A percentile compares a stretch with the other conserved stretches of the same genome.
Evolutionary conservation across 495 filamentous ascomycete genomes (phyloP).

Genomic region (Rostrohypoxylon terebratum): DNA sequence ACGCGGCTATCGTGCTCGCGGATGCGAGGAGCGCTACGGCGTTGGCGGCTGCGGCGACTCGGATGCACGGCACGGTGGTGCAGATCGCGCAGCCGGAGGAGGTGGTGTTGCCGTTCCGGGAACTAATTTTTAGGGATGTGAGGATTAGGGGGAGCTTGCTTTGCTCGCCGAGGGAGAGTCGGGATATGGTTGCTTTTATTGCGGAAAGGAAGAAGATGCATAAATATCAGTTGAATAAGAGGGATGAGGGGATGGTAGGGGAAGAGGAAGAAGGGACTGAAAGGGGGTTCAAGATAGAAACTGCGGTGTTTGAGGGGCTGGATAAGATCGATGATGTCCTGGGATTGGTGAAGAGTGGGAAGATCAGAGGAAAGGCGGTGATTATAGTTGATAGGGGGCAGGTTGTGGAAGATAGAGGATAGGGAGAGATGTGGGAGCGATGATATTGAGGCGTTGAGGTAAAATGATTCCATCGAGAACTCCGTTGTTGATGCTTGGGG

Average conservation of each 20-base stretch:
- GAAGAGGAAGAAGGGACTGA: neutral
- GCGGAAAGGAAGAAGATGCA: slow-evolving; percentile 51
- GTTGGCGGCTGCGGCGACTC: slow-evolving; percentile 63
- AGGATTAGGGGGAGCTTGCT: slow-evolving; percentile 62
- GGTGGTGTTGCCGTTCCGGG: slow-evolving; percentile 62
- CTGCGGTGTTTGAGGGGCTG: slow-evolving; percentile 64
- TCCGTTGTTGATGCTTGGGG: too few species aligned
- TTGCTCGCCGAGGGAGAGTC: slow-evolving; percentile 59
- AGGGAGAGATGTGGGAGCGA: neutral
- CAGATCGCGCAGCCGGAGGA: slow-evolving; percentile 66
- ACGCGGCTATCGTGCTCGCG: slow-evolving; percentile 60
- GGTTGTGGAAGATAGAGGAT: slow-evolving; percentile 41
- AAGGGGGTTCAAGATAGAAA: slow-evolving; percentile 59
- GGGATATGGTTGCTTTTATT: slow-evolving; percentile 64
- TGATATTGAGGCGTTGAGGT: neutral
- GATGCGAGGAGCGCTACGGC: slow-evolving; percentile 60
- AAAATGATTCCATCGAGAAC: too few species aligned
- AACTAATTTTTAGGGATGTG: slow-evolving; percentile 68
- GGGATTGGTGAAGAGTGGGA: slow-evolving; percentile 61
- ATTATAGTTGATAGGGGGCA: slow-evolving; percentile 60
- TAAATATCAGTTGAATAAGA: neutral
- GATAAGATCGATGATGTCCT: slow-evolving; percentile 63
- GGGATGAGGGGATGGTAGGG: neutral
- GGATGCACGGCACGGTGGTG: slow-evolving; percentile 65
- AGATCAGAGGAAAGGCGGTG: slow-evolving; percentile 66